Percentiles rank a stretch among this genome's conserved stretches.
Evolutionary conservation across 2,329 filamentous ascomycete species (phyloP).

Genomic region (Diaporthe velutina): DNA sequence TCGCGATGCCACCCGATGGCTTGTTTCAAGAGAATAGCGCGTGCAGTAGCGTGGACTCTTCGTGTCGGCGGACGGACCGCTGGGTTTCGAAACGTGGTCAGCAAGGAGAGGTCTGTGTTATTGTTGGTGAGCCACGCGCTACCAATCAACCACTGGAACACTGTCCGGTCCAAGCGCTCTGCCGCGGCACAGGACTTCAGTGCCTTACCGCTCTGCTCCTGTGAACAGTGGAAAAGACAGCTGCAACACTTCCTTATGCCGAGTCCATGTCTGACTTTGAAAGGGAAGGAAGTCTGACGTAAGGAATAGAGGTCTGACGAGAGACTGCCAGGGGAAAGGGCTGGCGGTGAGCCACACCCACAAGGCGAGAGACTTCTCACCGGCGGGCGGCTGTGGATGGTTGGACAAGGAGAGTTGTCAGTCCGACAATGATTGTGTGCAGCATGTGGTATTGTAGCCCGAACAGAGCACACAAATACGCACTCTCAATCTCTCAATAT

Average conservation of each 20-base stretch:
- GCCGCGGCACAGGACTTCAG: neutral
- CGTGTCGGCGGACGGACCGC: neutral
- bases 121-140: constrained; percentile 11
- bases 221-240: too few species aligned
- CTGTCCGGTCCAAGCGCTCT: neutral
- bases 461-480: neutral
- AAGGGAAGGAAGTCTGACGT: neutral
- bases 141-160: neutral
- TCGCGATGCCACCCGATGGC: constrained; percentile 20
- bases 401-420: neutral
- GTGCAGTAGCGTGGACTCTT: constrained; percentile 8
- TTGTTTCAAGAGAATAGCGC: constrained; percentile 17
- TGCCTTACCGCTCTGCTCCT: neutral
- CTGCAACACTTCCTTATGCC: neutral
- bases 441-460: neutral
- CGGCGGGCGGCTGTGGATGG: neutral
- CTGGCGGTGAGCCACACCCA: neutral
- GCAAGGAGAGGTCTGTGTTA: constrained; percentile 6
- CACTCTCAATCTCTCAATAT: neutral
- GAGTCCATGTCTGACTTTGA: neutral
- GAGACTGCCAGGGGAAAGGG: neutral
- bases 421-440: neutral
- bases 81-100: constrained; percentile 15
- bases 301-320: neutral
- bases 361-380: neutral